Evolutionary conservation across 1,284 basidiomycete genomes (phyloP).

Genomic region (Moesziomyces globuligerus): DNA sequence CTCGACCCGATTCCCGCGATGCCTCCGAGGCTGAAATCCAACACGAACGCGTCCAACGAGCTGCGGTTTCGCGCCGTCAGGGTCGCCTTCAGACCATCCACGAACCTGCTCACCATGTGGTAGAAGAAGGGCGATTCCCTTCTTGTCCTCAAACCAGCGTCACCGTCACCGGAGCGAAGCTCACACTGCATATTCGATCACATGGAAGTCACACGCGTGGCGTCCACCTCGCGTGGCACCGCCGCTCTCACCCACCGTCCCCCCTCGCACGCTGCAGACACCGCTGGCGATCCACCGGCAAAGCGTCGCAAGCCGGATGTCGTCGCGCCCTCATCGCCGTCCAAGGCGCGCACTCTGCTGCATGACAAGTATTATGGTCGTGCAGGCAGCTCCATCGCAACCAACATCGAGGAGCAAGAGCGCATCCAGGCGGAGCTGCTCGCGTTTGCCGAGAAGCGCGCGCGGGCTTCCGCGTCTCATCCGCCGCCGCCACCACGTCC

Average conservation of each 20-base stretch:
- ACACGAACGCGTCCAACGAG: not conserved
- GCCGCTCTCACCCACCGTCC: no score
- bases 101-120: not conserved
- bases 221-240: slow-evolving; percentile 13
- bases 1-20: not conserved
- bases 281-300: not conserved
- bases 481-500: not conserved
- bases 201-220: slow-evolving; percentile 29
- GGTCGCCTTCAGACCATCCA: not conserved
- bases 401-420: slow-evolving; percentile 14
- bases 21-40: no score
- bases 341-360: slow-evolving; percentile 7
- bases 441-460: slow-evolving; percentile 30
- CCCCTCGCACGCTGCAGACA: no score
- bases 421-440: slow-evolving; percentile 22
- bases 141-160: not conserved
- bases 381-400: not conserved
- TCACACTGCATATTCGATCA: not conserved
- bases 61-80: not conserved
- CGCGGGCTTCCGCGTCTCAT: slow-evolving; percentile 12
- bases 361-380: not conserved
- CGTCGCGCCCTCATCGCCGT: slow-evolving; percentile 24
- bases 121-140: slow-evolving; percentile 2
- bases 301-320: slow-evolving; percentile 18
- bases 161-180: not conserved